phyloP scores from a whole-genome alignment of 2,329 filamentous ascomycete species.

The Fusarium metavorans region DNA sequence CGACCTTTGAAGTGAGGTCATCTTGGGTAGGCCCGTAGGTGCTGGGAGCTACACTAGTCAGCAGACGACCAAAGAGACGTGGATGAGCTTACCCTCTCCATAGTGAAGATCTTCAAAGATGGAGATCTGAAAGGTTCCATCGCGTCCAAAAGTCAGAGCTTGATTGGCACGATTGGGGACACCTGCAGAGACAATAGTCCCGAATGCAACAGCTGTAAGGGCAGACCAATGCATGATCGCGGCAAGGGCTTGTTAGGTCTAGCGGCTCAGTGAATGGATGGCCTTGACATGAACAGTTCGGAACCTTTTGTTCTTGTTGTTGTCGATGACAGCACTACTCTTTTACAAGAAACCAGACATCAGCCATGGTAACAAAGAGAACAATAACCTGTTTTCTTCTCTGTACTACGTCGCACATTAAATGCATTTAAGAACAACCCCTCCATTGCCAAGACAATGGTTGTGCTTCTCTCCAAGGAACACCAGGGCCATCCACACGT shows the following conservation, averaged over 20 bases:
- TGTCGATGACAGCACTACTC: neutral
- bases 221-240: neutral
- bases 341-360: neutral
- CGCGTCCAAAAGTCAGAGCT: constrained; percentile 50
- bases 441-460: neutral
- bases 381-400: neutral
- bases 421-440: neutral
- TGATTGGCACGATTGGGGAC: neutral
- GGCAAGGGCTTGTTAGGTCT: neutral
- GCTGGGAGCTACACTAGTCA: constrained; percentile 7
- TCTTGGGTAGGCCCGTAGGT: constrained; percentile 26
- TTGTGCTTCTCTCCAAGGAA: neutral
- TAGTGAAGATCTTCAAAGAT: constrained; percentile 80
- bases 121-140: constrained; percentile 64
- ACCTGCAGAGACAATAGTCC: neutral
- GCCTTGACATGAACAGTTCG: neutral
- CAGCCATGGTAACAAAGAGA: neutral
- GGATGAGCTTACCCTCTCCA: constrained; percentile 67
- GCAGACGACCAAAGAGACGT: accelerated
- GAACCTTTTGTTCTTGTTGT: neutral
- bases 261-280: neutral
- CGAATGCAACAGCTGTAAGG: neutral
- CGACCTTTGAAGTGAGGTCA: constrained; percentile 14
- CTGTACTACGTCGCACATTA: neutral
- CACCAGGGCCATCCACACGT: neutral